Percentiles rank a stretch among this genome's conserved stretches.
phyloP scores from a whole-genome alignment of 176 grass and related monocot species.

The Calamus simplicifolius region DNA sequence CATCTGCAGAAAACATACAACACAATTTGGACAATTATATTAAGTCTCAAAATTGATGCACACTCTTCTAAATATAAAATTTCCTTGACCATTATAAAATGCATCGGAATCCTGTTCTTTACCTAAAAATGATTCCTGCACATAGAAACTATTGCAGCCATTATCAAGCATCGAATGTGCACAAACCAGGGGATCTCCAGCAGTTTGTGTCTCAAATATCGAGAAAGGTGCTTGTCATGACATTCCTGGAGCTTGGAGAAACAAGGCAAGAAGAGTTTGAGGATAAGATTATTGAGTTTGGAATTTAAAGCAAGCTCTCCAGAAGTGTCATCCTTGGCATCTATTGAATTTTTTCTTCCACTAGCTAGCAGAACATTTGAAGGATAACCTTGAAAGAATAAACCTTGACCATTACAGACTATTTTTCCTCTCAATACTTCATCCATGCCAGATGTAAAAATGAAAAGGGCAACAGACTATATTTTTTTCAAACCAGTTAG shows the following conservation, averaged over 20 bases:
- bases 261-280: constrained; percentile 32
- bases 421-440: constrained; percentile 8
- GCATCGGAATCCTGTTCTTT: too few species aligned
- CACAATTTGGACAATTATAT: constrained; percentile 13
- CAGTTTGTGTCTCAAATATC: constrained; percentile 67
- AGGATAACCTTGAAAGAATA: constrained; percentile 55
- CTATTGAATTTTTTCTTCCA: constrained; percentile 44
- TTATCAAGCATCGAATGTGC: too few species aligned
- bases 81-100: too few species aligned
- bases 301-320: constrained; percentile 26
- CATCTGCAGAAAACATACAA: constrained; percentile 42
- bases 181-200: constrained; percentile 24
- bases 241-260: constrained; percentile 34
- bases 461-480: not conserved
- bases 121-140: too few species aligned
- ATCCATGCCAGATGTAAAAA: constrained; percentile 28
- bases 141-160: too few species aligned
- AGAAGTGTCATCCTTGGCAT: constrained; percentile 16
- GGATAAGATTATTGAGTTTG: constrained; percentile 48
- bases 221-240: constrained; percentile 27
- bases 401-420: constrained; percentile 11
- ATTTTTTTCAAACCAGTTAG: not conserved
- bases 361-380: constrained; percentile 72
- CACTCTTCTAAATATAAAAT: too few species aligned
- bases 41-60: constrained; percentile 3